phyloP scores from a whole-genome alignment of 768 basidiomycete species.

The Tephrocybe rancida region DNA sequence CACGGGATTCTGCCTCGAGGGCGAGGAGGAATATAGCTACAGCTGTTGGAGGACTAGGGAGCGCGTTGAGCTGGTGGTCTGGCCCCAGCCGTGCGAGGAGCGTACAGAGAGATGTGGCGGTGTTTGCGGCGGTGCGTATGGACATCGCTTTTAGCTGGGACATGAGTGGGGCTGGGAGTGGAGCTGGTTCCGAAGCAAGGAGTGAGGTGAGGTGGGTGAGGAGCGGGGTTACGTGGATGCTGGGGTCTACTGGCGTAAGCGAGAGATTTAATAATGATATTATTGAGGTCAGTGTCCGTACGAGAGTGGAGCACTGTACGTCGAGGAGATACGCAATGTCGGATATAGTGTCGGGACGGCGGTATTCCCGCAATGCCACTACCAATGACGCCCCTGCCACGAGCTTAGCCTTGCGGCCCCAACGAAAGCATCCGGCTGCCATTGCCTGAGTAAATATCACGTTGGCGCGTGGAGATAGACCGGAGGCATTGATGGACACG shows the following conservation, averaged over 20 bases:
- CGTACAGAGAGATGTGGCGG: conserved; percentile 47
- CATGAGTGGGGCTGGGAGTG: conserved; percentile 34
- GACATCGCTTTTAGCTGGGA: conserved; percentile 42
- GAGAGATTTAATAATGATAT: conserved; percentile 53
- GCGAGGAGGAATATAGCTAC: conserved; percentile 72
- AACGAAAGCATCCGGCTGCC: conserved; percentile 57
- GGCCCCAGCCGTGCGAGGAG: conserved; percentile 40
- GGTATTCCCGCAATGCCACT: conserved; percentile 72
- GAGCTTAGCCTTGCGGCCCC: conserved; percentile 75
- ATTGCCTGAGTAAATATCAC: conserved; percentile 72
- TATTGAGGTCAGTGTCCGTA: conserved; percentile 57
- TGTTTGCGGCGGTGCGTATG: conserved; percentile 43
- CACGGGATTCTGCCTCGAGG: conserved; percentile 65
- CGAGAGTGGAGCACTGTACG: conserved; percentile 50
- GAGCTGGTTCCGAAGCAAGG: conserved; percentile 22
- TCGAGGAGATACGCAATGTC: conserved; percentile 72
- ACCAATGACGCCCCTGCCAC: conserved; percentile 70
- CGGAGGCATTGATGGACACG: conserved; percentile 57
- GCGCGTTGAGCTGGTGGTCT: conserved; percentile 35
- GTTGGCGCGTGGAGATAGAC: conserved; percentile 65
- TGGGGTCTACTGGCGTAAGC: conserved; percentile 58
- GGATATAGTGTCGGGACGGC: conserved; percentile 64
- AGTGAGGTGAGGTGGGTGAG: conserved; percentile 51
- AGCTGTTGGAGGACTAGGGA: conserved; percentile 52
- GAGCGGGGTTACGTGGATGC: conserved; percentile 58